Evolutionary conservation across 164 flowering plant species (phyloP).

Genomic region (Nymphaea colorata): DNA sequence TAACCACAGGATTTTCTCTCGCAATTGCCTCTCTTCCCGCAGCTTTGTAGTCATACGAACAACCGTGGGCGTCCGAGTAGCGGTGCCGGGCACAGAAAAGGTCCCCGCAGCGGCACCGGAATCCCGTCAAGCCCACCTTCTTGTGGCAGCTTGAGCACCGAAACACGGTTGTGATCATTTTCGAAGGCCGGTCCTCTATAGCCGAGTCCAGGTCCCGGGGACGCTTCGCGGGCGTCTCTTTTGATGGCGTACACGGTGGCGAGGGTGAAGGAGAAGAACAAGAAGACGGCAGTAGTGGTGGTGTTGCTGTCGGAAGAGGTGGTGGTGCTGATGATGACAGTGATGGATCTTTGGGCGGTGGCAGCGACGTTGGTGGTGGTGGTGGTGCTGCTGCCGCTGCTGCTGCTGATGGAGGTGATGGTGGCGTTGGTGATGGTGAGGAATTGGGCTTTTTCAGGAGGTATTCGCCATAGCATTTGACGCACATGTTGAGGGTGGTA

Average conservation of each 20-base stretch:
- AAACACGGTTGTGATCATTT: neutral
- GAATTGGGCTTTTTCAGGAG: constrained; percentile 12
- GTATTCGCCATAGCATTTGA: constrained; percentile 22
- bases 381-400: constrained; percentile 4
- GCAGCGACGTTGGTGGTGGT: constrained; percentile 1
- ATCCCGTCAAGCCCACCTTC: constrained; percentile 63
- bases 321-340: too few relatives aligned
- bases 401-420: neutral
- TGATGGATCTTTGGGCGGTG: too few relatives aligned
- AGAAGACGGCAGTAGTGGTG: constrained; percentile 4
- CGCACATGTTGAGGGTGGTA: constrained; percentile 19
- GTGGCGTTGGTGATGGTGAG: neutral
- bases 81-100: constrained; percentile 53
- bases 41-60: constrained; percentile 51
- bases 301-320: constrained; percentile 2
- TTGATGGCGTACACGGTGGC: constrained; percentile 5
- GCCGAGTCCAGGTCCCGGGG: neutral
- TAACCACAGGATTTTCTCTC: constrained; percentile 56
- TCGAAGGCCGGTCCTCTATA: neutral
- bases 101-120: constrained; percentile 59
- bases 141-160: constrained; percentile 50
- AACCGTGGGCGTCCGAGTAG: constrained; percentile 50
- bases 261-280: constrained; percentile 6
- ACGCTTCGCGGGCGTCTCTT: constrained; percentile 4
- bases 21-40: constrained; percentile 59